A percentile compares a stretch with the other conserved stretches of the same genome.
These are phyloP conservation scores for Pseudovirgaria hyperparasitica DNA, from an alignment of 2,329 filamentous ascomycete species.

Conservation along the genomic window DNA sequence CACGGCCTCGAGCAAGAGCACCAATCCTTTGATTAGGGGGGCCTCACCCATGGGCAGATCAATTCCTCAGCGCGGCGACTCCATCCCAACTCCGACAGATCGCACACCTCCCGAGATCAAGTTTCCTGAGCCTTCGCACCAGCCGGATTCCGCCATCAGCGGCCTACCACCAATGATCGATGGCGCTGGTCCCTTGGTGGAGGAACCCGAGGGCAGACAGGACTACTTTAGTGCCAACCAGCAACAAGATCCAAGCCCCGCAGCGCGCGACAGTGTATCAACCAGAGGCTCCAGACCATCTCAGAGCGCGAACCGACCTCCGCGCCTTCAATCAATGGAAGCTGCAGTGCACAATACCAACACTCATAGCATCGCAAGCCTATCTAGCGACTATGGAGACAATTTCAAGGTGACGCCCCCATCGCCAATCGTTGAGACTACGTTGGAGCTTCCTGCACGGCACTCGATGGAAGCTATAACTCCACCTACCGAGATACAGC, in stretches of 20 bases:
- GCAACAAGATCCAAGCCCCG: conserved; percentile 7
- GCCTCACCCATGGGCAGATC: conserved; percentile 46
- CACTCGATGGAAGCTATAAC: conserved; percentile 9
- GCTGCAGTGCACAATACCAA: conserved; percentile 22
- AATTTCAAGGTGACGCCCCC: conserved; percentile 36
- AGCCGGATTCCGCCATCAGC: conserved; percentile 1
- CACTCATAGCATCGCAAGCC: conserved; percentile 32
- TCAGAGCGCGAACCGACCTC: conserved; percentile 9
- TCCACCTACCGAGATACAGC: conserved; percentile 16
- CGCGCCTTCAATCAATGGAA: conserved; percentile 22
- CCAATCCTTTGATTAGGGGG: conserved; percentile 41
- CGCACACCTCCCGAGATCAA: conserved; percentile 18
- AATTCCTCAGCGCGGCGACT: conserved; percentile 29
- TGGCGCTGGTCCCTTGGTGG: conserved; percentile 12
- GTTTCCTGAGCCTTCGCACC: conserved; percentile 18
- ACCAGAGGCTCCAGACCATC: conserved; percentile 14
- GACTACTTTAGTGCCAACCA: conserved; percentile 5
- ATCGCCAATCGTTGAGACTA: conserved; percentile 17
- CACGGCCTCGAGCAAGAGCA: conserved; percentile 36
- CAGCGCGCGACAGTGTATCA: conserved; percentile 12
- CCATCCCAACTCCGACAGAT: conserved; percentile 19
- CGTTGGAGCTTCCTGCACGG: conserved; percentile 8
- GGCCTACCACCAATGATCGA: conserved; percentile 1
- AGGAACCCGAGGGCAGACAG: conserved; percentile 8
- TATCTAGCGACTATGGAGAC: conserved; percentile 42